A percentile compares a stretch with the other conserved stretches of the same genome.
Conservation (phyloP, 352 stramenopile species). For the Pythium aristosporum region DNA sequence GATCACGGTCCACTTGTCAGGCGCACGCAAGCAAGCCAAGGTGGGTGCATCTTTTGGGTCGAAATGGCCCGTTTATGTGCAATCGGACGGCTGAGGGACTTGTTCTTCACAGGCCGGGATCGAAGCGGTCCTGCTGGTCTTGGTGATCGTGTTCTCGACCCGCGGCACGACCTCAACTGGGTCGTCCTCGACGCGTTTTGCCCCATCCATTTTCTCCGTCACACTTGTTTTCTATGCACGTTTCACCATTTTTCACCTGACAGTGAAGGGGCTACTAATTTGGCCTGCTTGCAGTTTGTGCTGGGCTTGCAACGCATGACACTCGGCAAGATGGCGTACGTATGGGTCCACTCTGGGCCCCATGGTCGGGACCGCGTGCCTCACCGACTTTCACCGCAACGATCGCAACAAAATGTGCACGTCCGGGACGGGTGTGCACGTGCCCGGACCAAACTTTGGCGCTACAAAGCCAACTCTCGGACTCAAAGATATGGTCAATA, state of each 20-base stretch:
- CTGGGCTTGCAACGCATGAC: constrained; percentile 30
- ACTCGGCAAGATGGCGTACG: constrained; percentile 26
- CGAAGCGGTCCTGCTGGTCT: constrained; percentile 33
- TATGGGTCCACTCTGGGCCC: constrained; percentile 1
- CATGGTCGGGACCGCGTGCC: no score
- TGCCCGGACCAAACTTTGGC: constrained; percentile 26
- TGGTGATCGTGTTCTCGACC: constrained; percentile 36
- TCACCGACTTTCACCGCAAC: constrained; percentile 36
- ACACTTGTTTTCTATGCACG: constrained; percentile 39
- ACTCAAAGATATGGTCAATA: constrained; percentile 4
- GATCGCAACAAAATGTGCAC: constrained; percentile 35
- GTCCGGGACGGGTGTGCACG: constrained; percentile 26
- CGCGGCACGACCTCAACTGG: constrained; percentile 38
- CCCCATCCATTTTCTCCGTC: constrained; percentile 31
- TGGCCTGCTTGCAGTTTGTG: constrained; percentile 19
- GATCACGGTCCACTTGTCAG: constrained; percentile 37
- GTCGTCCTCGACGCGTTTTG: constrained; percentile 30
- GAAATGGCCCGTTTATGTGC: background rate
- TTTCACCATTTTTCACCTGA: background rate
- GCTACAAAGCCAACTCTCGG: background rate
- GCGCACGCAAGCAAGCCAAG: constrained; percentile 41
- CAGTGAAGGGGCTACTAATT: background rate
- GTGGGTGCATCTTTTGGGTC: constrained; percentile 10
- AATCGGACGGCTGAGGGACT: background rate
- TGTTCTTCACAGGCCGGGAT: constrained; percentile 28